Base-by-base conservation (phyloP, 495 filamentous ascomycete genomes). In the Annulohypoxylon maeteangense region DNA sequence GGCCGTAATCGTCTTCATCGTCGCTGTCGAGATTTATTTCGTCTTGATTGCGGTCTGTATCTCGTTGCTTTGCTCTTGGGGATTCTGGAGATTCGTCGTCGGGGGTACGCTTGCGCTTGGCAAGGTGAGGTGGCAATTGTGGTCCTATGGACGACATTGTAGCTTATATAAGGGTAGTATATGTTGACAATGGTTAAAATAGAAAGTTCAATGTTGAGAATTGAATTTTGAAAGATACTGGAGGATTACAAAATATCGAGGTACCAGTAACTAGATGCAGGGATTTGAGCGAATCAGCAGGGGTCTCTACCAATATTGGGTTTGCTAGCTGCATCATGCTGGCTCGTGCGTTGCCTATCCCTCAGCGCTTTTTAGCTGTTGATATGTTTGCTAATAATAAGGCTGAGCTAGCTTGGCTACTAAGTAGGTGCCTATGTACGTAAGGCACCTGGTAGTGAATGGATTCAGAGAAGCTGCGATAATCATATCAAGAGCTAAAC, bases 91-190 rank as follows among this genome's bases (percentile, higher is more conserved):
- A 71, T 31, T 84, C 77, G 45, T 87, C 81, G 51, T 82, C 79
- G n/a, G 78, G 60, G 8, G 78, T 80, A 67, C 85, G 84, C 69
- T 86, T 86, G 56, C 85, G 84, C 71, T 87, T 87, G 53, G 79
- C 71, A 0, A 86, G 80, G 44, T 86, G 83, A 7, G 85, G 81
- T 3, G 85, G 84, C 18, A 87, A 72, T 67, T 83, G 77, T 23
- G 85, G 85, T 10, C 85, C 85, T 25, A 86, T 81, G 2, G 83
- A 81, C 7, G 82, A 59, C 85, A 87, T 87, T 34, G 32, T 76
- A 42, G 25, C 34, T 16, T 23, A 20, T 34, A 40, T 59, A 4
- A 2, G 20, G 14, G 7, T 48, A 48, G 14, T 20, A 3, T 53
- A 20, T 65, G 10, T 42, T 18, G 4, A 16, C 55, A 29, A 1